Base-by-base conservation (phyloP, 176 grass and related monocot species). In the Thinopyrum elongatum region DNA sequence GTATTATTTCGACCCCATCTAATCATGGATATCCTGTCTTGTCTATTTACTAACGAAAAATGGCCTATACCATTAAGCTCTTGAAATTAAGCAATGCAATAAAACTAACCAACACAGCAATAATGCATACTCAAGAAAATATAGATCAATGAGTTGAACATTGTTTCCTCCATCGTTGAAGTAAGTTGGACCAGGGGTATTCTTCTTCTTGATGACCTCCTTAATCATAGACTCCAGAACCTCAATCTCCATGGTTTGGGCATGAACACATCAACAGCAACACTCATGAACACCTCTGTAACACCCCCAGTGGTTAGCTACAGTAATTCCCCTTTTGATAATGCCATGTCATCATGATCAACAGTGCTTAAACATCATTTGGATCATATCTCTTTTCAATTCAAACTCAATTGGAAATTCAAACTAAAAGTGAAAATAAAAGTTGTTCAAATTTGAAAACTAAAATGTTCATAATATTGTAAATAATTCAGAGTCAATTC, bases 181-280 rank as follows among this genome's bases (percentile, higher is more conserved):
- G 19, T 2, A 70, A 71, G 19, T 3, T 35, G 11, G 19, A 10
- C 31, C 23, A 78, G 53, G 66, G 10, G 29, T 29, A 1, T 47
- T 88, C 22, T 84, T 84, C 55, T 80, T 89, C 41, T 80, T 80
- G 16, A 41, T 65, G 66, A 65, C 16, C 16, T 72, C 66, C 41
- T 80, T 39, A 10, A 89, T 42, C 23, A 89, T 79, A 14, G 55
- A 0, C 11, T 39, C 13, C 0, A 84, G 33, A 13, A 36, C 36
- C 13, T 38, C 41, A 41, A 84, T 10, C 12, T 1, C 80, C 30
- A 84, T 10, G 74, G 75, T 55, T 80, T 84, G 30, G 39, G 29
- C 4, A 84, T 1, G 27, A 79, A 84, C 31, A 30, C 5, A 74
- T 89, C 39, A 23, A 66, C 75, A 39, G 81, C 81, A 7, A 81